These are phyloP conservation scores for Kazachstania bromeliacearum DNA, from an alignment of 805 yeast species.

Conservation along the genomic window DNA sequence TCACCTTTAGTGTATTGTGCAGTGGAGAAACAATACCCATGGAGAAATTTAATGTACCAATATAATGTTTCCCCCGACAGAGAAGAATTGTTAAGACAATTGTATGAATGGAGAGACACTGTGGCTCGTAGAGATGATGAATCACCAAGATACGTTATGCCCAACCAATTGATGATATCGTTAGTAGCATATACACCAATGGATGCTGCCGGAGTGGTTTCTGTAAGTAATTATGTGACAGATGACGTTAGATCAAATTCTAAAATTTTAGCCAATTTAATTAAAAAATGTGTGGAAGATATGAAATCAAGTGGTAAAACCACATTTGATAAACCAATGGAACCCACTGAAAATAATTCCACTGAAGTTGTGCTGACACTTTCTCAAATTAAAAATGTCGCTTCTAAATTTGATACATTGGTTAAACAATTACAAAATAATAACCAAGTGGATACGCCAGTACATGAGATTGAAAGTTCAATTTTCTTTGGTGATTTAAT, in stretches of 20 bases:
- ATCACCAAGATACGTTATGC: conserved; percentile 72
- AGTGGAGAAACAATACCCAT: conserved; percentile 52
- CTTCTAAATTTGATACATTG: background rate
- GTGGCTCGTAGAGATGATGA: conserved; percentile 74
- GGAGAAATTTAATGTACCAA: conserved; percentile 51
- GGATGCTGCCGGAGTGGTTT: conserved; percentile 45
- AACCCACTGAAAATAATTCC: background rate
- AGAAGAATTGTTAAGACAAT: conserved; percentile 44
- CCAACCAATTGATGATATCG: conserved; percentile 64
- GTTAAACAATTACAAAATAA: background rate
- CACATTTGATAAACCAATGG: background rate
- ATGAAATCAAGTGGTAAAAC: conserved; percentile 7
- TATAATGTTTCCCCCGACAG: conserved; percentile 52
- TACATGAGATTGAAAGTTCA: conserved; percentile 1
- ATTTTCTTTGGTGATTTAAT: conserved; percentile 9
- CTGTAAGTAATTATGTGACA: conserved; percentile 37
- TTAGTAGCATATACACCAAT: conserved; percentile 52
- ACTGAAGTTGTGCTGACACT: background rate
- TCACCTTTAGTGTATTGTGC: conserved; percentile 38
- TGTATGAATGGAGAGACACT: conserved; percentile 77
- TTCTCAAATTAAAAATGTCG: conserved; percentile 4
- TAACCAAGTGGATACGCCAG: background rate
- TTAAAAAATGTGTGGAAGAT: conserved; percentile 33
- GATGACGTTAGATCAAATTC: conserved; percentile 52
- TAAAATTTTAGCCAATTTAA: conserved; percentile 47